Conservation (phyloP, 345 rosid species). For the Crucihimalaya himalaica region DNA sequence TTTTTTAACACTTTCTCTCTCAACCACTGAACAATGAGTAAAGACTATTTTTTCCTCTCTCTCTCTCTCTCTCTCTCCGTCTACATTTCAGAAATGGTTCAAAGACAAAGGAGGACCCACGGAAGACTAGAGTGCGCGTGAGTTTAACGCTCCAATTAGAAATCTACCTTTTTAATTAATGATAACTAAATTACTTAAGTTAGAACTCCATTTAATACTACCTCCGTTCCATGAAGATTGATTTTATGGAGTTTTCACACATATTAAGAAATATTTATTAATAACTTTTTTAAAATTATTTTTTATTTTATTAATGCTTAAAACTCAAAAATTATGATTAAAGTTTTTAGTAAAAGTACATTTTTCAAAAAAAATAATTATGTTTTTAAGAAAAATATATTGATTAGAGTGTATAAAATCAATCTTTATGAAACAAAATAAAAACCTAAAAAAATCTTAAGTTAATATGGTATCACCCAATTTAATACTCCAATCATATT, state of each 20-base stretch:
- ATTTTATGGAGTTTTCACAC: too few relatives aligned
- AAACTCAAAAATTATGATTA: too few relatives aligned
- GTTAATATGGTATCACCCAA: not conserved
- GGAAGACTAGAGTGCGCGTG: conserved; percentile 15
- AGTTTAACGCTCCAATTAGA: conserved; percentile 19
- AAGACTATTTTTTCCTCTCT: conserved; percentile 1
- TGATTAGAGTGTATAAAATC: too few relatives aligned
- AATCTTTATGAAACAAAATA: too few relatives aligned
- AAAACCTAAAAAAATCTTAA: too few relatives aligned
- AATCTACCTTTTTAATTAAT: not conserved
- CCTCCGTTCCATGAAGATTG: too few relatives aligned
- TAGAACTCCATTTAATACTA: not conserved
- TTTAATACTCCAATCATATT: conserved; percentile 2
- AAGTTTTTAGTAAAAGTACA: too few relatives aligned
- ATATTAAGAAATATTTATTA: too few relatives aligned
- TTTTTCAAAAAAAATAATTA: too few relatives aligned
- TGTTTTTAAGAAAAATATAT: too few relatives aligned
- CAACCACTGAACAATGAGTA: conserved; percentile 22
- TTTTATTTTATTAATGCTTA: too few relatives aligned
- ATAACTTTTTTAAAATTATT: too few relatives aligned
- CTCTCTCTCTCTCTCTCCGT: not conserved
- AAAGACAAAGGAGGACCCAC: conserved; percentile 28
- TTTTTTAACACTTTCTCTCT: conserved; percentile 25
- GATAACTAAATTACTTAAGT: conserved; percentile 2
- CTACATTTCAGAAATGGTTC: conserved; percentile 21